Percentiles rank a stretch among this genome's conserved stretches.
Conservation (phyloP, 2,329 filamentous ascomycete genomes). For the Rhynchosporium secalis region DNA sequence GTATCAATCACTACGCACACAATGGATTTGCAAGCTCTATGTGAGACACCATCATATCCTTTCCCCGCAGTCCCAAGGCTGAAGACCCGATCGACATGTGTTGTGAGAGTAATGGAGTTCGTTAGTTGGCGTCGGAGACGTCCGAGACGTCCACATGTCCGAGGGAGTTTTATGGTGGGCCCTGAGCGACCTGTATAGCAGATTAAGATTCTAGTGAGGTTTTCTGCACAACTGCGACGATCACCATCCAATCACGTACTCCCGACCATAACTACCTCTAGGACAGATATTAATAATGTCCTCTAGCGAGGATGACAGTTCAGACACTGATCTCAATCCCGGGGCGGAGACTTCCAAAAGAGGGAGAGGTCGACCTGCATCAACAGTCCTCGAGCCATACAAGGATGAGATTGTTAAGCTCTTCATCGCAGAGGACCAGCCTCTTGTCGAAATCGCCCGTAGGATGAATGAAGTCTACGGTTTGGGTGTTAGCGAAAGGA, state of each 20-base stretch:
- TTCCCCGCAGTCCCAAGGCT: too few species aligned
- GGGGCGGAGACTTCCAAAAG: slow-evolving; percentile 5
- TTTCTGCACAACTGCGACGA: neutral
- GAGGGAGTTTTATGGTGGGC: slow-evolving; percentile 17
- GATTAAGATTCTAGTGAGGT: neutral
- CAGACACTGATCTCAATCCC: neutral
- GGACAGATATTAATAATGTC: slow-evolving; percentile 32
- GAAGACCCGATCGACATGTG: too few species aligned
- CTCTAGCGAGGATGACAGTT: slow-evolving; percentile 13
- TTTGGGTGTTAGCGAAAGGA: slow-evolving; percentile 36
- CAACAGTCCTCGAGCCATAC: slow-evolving; percentile 34
- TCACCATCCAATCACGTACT: slow-evolving; percentile 11
- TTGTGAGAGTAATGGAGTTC: too few species aligned
- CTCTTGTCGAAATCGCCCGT: slow-evolving; percentile 36
- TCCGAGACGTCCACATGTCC: too few species aligned
- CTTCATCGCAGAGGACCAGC: slow-evolving; percentile 32
- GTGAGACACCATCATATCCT: too few species aligned
- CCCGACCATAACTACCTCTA: slow-evolving; percentile 33
- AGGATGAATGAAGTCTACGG: slow-evolving; percentile 35
- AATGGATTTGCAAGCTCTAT: too few species aligned
- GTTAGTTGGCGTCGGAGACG: too few species aligned
- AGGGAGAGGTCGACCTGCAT: slow-evolving; percentile 34
- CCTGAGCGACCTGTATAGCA: neutral
- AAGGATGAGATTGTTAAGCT: slow-evolving; percentile 36
- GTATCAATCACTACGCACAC: too few species aligned